A percentile compares a stretch with the other conserved stretches of the same genome.
Conservation (phyloP, 441 rosid genomes). For the Rhodomyrtus psidioides region DNA sequence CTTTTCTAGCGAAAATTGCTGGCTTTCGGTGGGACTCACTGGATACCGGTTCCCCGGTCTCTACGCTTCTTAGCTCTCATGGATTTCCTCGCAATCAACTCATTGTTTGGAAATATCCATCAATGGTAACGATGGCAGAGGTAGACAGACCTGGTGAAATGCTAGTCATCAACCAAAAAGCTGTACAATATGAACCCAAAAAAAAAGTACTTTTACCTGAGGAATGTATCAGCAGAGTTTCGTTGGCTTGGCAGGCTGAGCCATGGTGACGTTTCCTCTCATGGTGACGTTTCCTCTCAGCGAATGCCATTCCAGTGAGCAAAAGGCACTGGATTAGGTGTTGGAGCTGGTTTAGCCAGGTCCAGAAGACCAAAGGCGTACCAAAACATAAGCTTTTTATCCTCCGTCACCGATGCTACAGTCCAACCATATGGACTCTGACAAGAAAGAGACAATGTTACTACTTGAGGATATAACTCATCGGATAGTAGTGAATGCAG, state of each 20-base stretch:
- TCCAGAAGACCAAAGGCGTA: constrained; percentile 50
- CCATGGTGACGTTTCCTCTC: too few species aligned
- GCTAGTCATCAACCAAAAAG: too few species aligned
- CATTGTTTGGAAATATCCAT: too few species aligned
- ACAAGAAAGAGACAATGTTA: not conserved
- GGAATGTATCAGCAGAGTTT: too few species aligned
- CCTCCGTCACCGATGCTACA: constrained; percentile 54
- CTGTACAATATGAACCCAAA: too few species aligned
- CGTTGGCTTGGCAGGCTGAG: too few species aligned
- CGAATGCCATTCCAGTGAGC: constrained; percentile 41
- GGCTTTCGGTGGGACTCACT: not conserved
- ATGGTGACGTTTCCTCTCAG: not conserved
- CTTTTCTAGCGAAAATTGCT: too few species aligned
- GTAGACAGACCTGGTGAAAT: constrained; percentile 37
- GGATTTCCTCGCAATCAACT: too few species aligned
- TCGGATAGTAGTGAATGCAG: not conserved
- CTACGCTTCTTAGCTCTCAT: constrained; percentile 9
- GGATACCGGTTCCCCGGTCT: constrained; percentile 24
- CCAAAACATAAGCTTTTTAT: constrained; percentile 53
- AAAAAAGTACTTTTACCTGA: too few species aligned
- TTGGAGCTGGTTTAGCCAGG: constrained; percentile 33
- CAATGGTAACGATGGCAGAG: too few species aligned
- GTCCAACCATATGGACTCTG: constrained; percentile 67
- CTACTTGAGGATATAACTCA: not conserved
- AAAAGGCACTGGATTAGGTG: constrained; percentile 35